A percentile compares a stretch with the other conserved stretches of the same genome.
Evolutionary conservation across 2,329 filamentous ascomycete genomes (phyloP).

Genomic region (Trichoderma sp.): DNA sequence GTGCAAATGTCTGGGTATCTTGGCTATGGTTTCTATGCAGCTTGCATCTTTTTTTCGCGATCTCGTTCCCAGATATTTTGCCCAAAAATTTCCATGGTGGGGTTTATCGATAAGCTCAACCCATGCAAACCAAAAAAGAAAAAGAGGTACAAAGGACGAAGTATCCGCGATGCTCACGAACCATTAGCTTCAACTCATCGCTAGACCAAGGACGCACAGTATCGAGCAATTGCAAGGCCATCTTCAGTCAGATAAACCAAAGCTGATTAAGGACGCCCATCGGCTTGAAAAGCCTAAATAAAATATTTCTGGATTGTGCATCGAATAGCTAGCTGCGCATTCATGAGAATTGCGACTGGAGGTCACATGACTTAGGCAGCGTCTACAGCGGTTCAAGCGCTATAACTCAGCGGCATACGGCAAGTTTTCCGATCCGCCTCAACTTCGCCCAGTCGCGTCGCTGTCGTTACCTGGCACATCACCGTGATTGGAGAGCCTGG

Average conservation of each 20-base stretch:
- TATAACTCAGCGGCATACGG: neutral
- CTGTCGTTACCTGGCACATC: constrained; percentile 7
- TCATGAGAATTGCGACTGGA: no score
- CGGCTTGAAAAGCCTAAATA: no score
- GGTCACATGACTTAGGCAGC: constrained; percentile 1
- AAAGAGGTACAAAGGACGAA: neutral
- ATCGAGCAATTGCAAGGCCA: no score
- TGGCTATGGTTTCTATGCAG: constrained; percentile 27
- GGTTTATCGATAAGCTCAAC: constrained; percentile 46
- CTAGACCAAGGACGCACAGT: no score
- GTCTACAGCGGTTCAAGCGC: neutral
- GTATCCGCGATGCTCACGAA: no score
- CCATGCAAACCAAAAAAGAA: constrained; percentile 34
- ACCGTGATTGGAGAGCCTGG: neutral
- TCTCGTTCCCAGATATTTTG: constrained; percentile 36
- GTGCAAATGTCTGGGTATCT: constrained; percentile 38
- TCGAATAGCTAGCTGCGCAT: no score
- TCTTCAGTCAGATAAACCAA: no score
- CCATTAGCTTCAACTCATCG: no score
- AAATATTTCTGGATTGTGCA: no score
- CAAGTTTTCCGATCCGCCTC: neutral
- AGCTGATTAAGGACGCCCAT: no score
- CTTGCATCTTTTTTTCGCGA: constrained; percentile 14
- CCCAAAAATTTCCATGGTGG: constrained; percentile 43
- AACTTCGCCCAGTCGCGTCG: constrained; percentile 21